These are phyloP conservation scores for Eucalyptus brandiana DNA, from an alignment of 345 rosid genomes.

Conservation along the genomic window DNA sequence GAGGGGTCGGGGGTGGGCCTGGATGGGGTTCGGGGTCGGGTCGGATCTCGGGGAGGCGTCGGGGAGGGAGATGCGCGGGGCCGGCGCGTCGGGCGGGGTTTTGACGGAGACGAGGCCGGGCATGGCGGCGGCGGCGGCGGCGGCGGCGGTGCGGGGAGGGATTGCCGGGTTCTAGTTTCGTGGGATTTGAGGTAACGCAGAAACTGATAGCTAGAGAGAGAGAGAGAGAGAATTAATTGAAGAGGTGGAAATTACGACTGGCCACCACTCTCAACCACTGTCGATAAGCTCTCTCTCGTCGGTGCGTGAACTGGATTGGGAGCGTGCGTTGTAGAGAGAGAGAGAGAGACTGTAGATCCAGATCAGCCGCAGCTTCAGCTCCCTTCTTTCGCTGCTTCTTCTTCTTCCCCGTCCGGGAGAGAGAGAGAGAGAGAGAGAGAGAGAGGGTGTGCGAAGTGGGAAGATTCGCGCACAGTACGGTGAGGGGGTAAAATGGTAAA, in stretches of 20 bases:
- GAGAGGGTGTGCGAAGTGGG: not conserved
- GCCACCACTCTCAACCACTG: not conserved
- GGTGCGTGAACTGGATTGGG: not conserved
- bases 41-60: conserved; percentile 29
- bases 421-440: not conserved
- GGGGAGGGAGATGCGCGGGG: conserved; percentile 59
- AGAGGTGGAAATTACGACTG: not conserved
- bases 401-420: not conserved
- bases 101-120: conserved; percentile 90
- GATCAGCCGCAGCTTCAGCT: not conserved
- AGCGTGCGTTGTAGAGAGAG: not conserved
- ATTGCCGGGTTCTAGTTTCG: not conserved
- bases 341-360: not conserved
- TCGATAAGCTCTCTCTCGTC: not conserved
- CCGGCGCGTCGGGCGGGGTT: conserved; percentile 63
- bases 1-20: conserved; percentile 14
- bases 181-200: not conserved
- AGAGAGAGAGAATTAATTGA: not conserved
- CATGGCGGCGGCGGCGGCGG: conserved; percentile 23
- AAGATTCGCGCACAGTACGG: not conserved
- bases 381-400: not conserved
- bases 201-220: not conserved
- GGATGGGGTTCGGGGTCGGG: not conserved
- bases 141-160: not conserved
- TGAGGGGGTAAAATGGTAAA: not conserved